Evolutionary conservation across 306 rosid species (phyloP), one percentile per base, ranked within the genome.

Genomic region (Pterocarpus macrocarpus): DNA sequence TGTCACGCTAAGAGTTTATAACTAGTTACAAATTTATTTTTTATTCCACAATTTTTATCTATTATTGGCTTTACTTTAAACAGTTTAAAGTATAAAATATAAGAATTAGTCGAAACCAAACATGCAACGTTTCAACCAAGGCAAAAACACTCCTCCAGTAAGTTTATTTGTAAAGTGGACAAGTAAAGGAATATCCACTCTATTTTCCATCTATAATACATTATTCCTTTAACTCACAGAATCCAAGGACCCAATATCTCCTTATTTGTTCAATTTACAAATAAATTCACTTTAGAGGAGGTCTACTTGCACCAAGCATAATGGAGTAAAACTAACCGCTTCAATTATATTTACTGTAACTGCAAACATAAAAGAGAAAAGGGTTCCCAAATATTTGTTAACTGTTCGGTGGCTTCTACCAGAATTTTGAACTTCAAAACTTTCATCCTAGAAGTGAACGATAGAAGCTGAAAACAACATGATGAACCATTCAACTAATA

Each of bases 401-500:
- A 79, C 67, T 43, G 80, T 82, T 75, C 84, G 71, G 88, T 83
- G 84, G 75, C 81, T 85, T 79, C 83, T 78, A 76, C 81, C 84
- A 84, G 32, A 84, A 76, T 41, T 78, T 79, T 82, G 78, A 84
- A 72, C 86, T 43, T 86, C 68, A 65, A 80, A 84, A 80, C 72
- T 79, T 82, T 76, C 69, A 81, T 84, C 86, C 95, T 89, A 88
- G 11, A 71, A 58, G 62, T 73, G 62, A 67, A 86, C 87, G 80
- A 78, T 74, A 82, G 79, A 86, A 83, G 82, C 79, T 83, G 53
- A 83, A 66, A 82, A 79, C 82, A 73, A 70, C 62, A 82, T 69
- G 81, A 83, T 64, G 84, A 80, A 76, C 83, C 90, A 89, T 83
- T 86, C 88, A 82, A 81, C 70, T 89, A 80, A 85, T 64, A 80